Percentiles rank a stretch among this genome's conserved stretches.
Evolutionary conservation across 2,329 filamentous ascomycete genomes (phyloP).

Genomic region (Chaetomium olivaceum): DNA sequence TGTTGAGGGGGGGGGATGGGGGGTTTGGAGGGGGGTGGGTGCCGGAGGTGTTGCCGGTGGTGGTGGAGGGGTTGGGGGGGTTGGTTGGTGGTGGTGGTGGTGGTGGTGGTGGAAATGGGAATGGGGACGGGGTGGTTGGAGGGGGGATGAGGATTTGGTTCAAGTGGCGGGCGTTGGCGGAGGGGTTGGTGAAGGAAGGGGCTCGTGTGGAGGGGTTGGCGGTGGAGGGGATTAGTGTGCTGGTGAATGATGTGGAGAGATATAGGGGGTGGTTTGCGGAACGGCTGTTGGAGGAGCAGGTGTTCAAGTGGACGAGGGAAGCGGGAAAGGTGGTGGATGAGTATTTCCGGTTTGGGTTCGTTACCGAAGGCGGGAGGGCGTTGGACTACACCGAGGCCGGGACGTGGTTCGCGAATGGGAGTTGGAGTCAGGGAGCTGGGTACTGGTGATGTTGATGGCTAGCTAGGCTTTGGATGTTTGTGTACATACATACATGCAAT

Average conservation of each 20-base stretch:
- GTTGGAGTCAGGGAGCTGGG: constrained; percentile 32
- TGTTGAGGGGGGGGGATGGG: constrained; percentile 54
- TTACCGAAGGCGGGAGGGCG: constrained; percentile 30
- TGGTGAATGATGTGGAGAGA: constrained; percentile 38
- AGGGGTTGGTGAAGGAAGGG: not conserved
- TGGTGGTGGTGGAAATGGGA: not conserved
- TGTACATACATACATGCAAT: not conserved
- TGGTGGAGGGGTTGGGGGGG: constrained; percentile 47
- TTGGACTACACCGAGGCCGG: constrained; percentile 34
- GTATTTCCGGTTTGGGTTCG: constrained; percentile 37
- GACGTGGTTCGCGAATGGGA: constrained; percentile 36
- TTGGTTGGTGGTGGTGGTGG: not conserved
- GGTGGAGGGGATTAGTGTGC: constrained; percentile 37
- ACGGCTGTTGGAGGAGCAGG: constrained; percentile 25
- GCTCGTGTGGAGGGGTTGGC: not conserved
- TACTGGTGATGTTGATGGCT: constrained; percentile 21
- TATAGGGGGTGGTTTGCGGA: constrained; percentile 32
- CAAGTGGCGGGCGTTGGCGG: constrained; percentile 27
- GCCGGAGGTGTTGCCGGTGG: constrained; percentile 41
- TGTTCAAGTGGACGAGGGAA: constrained; percentile 32
- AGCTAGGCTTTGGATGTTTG: not conserved
- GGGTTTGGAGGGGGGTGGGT: constrained; percentile 43
- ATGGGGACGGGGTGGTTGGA: no score
- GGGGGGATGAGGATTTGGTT: constrained; percentile 48
- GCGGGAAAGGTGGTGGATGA: constrained; percentile 24